A percentile compares a stretch with the other conserved stretches of the same genome.
Conservation (phyloP, 768 basidiomycete genomes). For the Hygrocybe coccinea region DNA sequence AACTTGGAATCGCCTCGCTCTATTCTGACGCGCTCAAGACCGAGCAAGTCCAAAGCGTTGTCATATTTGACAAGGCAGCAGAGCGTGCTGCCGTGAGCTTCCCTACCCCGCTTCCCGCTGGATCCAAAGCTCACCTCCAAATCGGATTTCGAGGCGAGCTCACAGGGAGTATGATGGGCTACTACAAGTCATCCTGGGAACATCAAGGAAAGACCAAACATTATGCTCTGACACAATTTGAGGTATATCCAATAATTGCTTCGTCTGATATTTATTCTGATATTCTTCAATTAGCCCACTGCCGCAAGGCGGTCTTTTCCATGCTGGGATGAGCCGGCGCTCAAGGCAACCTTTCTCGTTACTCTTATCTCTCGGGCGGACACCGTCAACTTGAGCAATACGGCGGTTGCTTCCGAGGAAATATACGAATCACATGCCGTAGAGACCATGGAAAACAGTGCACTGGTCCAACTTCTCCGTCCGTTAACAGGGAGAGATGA, state of each 20-base stretch:
- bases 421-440: constrained; percentile 33
- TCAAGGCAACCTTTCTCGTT: constrained; percentile 79
- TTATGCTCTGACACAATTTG: constrained; percentile 87
- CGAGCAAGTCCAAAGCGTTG: constrained; percentile 41
- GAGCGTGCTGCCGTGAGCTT: constrained; percentile 67
- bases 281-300: constrained; percentile 53
- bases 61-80: constrained; percentile 51
- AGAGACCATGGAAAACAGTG: constrained; percentile 23
- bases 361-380: constrained; percentile 74
- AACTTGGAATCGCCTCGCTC: constrained; percentile 53
- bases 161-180: constrained; percentile 71
- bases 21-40: constrained; percentile 50
- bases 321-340: constrained; percentile 89
- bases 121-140: constrained; percentile 65
- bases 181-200: constrained; percentile 68
- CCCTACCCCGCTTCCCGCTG: constrained; percentile 52
- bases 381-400: constrained; percentile 81
- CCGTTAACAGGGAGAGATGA: constrained; percentile 35
- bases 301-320: constrained; percentile 80
- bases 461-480: constrained; percentile 41
- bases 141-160: constrained; percentile 68
- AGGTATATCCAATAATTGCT: constrained; percentile 37
- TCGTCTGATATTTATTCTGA: constrained; percentile 1
- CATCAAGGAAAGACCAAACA: constrained; percentile 57
- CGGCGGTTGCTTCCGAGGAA: constrained; percentile 67